Evolutionary conservation across 1,139 yeast genomes (phyloP), one percentile per base, ranked within the genome.

Genomic region (Debaryomyces robertsiae): DNA sequence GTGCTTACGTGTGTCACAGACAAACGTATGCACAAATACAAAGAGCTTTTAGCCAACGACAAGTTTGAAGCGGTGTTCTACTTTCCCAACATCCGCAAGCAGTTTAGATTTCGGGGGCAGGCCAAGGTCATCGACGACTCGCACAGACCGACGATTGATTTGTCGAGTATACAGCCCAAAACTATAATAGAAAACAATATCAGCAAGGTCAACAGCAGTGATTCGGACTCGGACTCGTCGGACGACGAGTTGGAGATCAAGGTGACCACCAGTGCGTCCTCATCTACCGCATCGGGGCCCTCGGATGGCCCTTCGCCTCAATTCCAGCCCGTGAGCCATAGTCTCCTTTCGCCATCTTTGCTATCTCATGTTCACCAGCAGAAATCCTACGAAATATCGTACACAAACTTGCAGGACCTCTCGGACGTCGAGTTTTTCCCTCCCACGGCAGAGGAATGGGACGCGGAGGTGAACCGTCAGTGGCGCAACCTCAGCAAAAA

Each of bases 61-160:
- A 65, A 70, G 41, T 82, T 80, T 56, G 95, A 87, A 63, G 87
- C 90, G 2, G 86, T 88, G 43, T 86, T 85, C 57, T 84, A 85
- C 67, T 84, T 86, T 54, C 75, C 73, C 11, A 68, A 67, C 27
- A 61, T 76, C 22, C 75, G 75, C 55, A 82, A 77, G 55, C 95
- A 87, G 63, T 83, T 83, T 57, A 69, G 96, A 51, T 69, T 88
- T 47, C 73, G 82, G 40, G 95, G 95, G 7, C 62, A 69, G 32
- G 87, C 87, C 2, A 66, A 77, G 42, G 54, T 79, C 30, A 63
- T 75, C 19, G 75, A 69, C 47, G 57, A 58, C 30, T 55, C 54
- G 4, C 48, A 61, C 37, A 53, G 52, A 18, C 79, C 79, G 1
- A 48, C 45, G 16, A 55, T 73, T 34, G 67, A 62, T 44, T 53